Evolutionary conservation across 2,329 filamentous ascomycete genomes (phyloP).

Genomic region (Elsinoe perseae): DNA sequence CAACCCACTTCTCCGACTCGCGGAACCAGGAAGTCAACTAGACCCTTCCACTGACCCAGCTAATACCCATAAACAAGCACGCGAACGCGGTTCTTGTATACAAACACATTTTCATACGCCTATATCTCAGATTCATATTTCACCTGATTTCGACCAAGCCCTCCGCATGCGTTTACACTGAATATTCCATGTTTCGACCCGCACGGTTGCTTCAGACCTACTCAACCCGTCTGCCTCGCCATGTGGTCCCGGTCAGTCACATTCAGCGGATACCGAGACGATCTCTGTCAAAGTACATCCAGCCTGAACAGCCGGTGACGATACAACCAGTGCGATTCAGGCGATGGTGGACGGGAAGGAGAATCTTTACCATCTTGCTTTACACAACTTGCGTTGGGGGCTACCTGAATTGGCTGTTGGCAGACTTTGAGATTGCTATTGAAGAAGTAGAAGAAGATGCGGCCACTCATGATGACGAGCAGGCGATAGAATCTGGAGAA

Average conservation of each 20-base stretch:
- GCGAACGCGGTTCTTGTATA: slow-evolving; percentile 10
- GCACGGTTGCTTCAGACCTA: slow-evolving; percentile 6
- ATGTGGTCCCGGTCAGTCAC: not conserved
- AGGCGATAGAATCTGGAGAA: slow-evolving; percentile 5
- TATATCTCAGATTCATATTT: not conserved
- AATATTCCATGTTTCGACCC: slow-evolving; percentile 14
- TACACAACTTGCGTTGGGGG: slow-evolving; percentile 1
- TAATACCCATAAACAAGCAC: slow-evolving; percentile 2
- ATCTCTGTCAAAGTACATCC: not conserved
- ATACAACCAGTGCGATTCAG: slow-evolving; percentile 11
- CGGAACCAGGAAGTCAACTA: slow-evolving; percentile 7
- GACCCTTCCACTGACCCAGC: not conserved
- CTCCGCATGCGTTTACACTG: not conserved
- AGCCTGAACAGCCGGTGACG: slow-evolving; percentile 13
- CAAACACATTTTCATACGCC: not conserved
- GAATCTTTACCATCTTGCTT: slow-evolving; percentile 2
- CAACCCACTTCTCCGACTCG: not conserved
- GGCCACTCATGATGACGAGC: slow-evolving; percentile 14
- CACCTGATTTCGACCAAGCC: not conserved
- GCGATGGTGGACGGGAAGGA: slow-evolving; percentile 14
- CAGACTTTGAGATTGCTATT: slow-evolving; percentile 26
- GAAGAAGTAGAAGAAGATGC: slow-evolving; percentile 22
- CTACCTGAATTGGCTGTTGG: slow-evolving; percentile 18
- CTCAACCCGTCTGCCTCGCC: slow-evolving; percentile 10
- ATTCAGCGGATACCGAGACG: not conserved